phyloP scores from a whole-genome alignment of 495 filamentous ascomycete genomes.

The Saxophila tyrrhenica region DNA sequence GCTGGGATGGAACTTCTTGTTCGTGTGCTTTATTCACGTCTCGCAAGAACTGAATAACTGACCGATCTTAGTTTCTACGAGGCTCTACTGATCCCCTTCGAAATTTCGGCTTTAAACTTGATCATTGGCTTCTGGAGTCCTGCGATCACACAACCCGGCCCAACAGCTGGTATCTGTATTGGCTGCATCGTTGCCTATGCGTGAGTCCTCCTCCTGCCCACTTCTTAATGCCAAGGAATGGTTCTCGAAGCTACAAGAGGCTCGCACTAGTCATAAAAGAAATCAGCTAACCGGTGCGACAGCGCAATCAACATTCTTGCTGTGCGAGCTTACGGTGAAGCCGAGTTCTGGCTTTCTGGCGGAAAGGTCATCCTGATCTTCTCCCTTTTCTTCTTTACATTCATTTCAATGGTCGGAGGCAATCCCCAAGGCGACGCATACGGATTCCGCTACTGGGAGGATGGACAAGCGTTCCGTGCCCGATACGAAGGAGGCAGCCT shows the following conservation, averaged over 20 bases:
- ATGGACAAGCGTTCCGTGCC: conserved; percentile 33
- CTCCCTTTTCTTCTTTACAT: conserved; percentile 38
- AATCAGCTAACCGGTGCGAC: background rate
- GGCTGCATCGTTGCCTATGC: conserved; percentile 26
- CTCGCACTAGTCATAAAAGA: no score
- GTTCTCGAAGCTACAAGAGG: no score
- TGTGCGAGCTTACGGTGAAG: conserved; percentile 36
- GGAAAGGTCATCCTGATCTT: conserved; percentile 39
- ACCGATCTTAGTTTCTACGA: conserved; percentile 35
- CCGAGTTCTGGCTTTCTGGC: conserved; percentile 40
- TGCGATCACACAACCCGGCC: conserved; percentile 26
- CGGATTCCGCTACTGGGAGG: conserved; percentile 37
- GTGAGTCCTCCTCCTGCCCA: background rate
- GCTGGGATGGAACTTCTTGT: conserved; percentile 52
- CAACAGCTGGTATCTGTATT: conserved; percentile 30
- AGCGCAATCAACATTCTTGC: conserved; percentile 33
- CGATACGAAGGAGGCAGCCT: conserved; percentile 27
- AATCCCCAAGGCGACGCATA: conserved; percentile 36
- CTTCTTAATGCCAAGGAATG: no score
- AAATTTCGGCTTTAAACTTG: conserved; percentile 41
- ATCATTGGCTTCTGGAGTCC: conserved; percentile 36
- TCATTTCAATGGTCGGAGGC: conserved; percentile 42
- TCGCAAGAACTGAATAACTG: background rate
- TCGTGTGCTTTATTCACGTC: background rate
- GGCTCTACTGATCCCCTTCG: conserved; percentile 42